These are phyloP conservation scores for Umbelopsis sp. DNA, from an alignment of 192 early-diverging fungal genomes.

Conservation along the genomic window DNA sequence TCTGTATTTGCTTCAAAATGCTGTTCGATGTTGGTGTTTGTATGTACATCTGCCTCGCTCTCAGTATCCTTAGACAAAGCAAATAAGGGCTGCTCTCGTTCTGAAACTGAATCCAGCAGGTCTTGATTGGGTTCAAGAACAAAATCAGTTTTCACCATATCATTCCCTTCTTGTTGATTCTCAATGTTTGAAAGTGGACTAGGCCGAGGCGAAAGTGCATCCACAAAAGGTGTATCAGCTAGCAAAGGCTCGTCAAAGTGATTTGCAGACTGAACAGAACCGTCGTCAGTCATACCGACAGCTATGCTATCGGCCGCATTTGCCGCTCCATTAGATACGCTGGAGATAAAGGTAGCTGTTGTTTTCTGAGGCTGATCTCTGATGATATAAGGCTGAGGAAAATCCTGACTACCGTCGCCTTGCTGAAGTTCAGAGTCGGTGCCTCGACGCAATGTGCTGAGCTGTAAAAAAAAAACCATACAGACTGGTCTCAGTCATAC, in stretches of 20 bases:
- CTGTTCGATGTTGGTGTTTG: background rate
- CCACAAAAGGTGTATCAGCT: too few relatives aligned
- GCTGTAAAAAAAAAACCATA: background rate
- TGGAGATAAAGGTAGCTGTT: background rate
- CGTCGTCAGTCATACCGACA: background rate
- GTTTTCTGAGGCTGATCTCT: background rate
- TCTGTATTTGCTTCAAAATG: background rate
- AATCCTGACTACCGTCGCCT: background rate
- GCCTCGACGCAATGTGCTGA: background rate
- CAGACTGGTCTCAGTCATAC: background rate
- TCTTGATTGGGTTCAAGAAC: too few relatives aligned
- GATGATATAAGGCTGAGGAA: conserved; percentile 4
- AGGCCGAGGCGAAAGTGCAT: background rate
- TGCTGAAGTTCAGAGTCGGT: background rate
- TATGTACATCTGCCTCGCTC: background rate
- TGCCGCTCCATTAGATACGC: too few relatives aligned
- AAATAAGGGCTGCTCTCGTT: too few relatives aligned
- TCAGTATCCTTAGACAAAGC: too few relatives aligned
- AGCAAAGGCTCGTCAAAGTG: background rate
- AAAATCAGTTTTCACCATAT: too few relatives aligned
- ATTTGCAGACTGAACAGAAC: background rate
- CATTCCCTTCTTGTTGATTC: background rate
- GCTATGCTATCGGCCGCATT: too few relatives aligned
- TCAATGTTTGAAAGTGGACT: background rate
- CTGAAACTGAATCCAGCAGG: too few relatives aligned